phyloP scores from a whole-genome alignment of 208 protist species.

The Balamuthia mandrillaris region DNA sequence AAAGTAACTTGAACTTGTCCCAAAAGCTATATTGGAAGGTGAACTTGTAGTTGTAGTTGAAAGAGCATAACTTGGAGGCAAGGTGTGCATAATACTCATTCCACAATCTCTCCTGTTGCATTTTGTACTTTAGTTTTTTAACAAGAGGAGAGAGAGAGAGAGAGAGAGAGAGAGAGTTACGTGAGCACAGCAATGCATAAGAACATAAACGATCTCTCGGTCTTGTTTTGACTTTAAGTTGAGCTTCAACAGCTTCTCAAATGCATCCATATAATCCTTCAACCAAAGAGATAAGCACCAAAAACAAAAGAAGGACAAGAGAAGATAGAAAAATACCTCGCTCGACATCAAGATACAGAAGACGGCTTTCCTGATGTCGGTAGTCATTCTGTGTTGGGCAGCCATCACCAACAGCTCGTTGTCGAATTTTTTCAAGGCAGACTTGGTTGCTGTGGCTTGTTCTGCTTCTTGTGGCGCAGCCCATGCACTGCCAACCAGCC shows the following conservation, averaged over 20 bases:
- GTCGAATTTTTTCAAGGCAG: background rate
- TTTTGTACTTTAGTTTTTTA: background rate
- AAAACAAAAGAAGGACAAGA: too few species aligned
- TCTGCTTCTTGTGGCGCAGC: too few species aligned
- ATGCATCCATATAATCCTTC: constrained; percentile 21
- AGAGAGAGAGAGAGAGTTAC: background rate
- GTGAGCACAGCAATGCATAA: too few species aligned
- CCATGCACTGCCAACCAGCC: constrained; percentile 16
- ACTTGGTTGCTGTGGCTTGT: background rate
- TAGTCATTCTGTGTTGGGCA: background rate
- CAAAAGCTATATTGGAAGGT: constrained; percentile 22
- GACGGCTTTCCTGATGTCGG: background rate
- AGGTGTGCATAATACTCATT: constrained; percentile 13
- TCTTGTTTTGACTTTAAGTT: constrained; percentile 17
- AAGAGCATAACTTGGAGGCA: constrained; percentile 3
- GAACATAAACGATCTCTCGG: constrained; percentile 18
- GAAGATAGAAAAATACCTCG: too few species aligned
- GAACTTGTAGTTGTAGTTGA: constrained; percentile 12
- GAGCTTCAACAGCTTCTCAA: background rate
- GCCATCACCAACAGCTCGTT: background rate
- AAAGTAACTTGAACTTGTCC: constrained; percentile 22
- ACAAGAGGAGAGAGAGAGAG: background rate
- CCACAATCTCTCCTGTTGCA: background rate
- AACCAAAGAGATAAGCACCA: too few species aligned
- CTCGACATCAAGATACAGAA: constrained; percentile 1